Conservation (phyloP, 2,329 filamentous ascomycete genomes). For the Aspergillus aculeatinus region DNA sequence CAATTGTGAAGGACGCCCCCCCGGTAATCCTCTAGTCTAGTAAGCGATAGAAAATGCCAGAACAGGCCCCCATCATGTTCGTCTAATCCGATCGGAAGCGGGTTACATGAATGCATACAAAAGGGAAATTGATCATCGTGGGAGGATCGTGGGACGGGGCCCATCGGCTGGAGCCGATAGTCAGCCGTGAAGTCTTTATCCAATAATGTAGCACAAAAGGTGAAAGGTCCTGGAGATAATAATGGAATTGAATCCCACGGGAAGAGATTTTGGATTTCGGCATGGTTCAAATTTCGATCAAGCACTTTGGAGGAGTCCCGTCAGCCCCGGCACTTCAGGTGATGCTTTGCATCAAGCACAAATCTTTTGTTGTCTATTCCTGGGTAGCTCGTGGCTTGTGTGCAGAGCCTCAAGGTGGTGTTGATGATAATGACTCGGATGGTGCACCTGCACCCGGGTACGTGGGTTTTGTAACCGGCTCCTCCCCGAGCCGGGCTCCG, state of each 20-base stretch:
- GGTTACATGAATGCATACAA: not conserved
- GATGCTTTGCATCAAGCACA: not conserved
- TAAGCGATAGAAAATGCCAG: not conserved
- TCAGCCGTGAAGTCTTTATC: not conserved
- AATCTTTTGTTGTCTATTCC: not conserved
- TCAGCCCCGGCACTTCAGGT: not conserved
- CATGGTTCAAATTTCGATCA: not conserved
- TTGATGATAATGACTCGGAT: not conserved
- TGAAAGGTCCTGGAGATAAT: not conserved
- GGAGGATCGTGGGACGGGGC: not conserved
- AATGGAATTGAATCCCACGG: not conserved
- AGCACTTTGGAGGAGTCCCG: not conserved
- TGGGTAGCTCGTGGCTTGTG: not conserved
- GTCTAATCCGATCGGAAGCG: not conserved
- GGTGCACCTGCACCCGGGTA: not conserved
- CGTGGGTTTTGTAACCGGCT: not conserved
- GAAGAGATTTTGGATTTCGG: not conserved
- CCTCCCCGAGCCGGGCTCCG: not conserved
- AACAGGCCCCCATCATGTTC: not conserved
- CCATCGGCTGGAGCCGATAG: not conserved
- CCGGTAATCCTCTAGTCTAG: too few relatives aligned
- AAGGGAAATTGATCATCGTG: not conserved
- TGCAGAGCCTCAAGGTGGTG: not conserved
- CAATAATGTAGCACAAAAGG: not conserved
- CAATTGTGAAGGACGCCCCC: too few relatives aligned